Conservation (phyloP, 1,139 yeast species). For the Taphrina wiesneri region DNA sequence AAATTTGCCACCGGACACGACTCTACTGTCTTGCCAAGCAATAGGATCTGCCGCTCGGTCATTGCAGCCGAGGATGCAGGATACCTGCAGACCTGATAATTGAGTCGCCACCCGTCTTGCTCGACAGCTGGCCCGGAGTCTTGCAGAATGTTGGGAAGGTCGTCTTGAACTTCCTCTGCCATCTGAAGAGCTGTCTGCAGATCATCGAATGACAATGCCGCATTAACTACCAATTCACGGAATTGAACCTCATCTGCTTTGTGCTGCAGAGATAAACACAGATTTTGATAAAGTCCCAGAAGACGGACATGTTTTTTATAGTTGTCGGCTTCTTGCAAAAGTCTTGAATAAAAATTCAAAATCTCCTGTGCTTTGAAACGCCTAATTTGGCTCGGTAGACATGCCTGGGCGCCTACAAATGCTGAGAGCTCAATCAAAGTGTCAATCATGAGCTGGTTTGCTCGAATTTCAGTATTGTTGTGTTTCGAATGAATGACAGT, state of each 20-base stretch:
- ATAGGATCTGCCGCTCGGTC: neutral
- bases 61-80: neutral
- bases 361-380: neutral
- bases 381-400: slow-evolving; percentile 12
- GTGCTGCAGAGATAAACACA: neutral
- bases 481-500: slow-evolving; percentile 23
- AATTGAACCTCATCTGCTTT: neutral
- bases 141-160: neutral
- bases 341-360: neutral
- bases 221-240: slow-evolving; percentile 20
- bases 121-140: neutral
- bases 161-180: slow-evolving; percentile 9
- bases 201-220: slow-evolving; percentile 25
- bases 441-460: slow-evolving; percentile 20
- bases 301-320: slow-evolving; percentile 15
- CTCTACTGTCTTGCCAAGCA: slow-evolving; percentile 7
- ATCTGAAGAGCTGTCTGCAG: slow-evolving; percentile 4
- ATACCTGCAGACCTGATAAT: slow-evolving; percentile 25
- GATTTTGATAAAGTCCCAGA: slow-evolving; percentile 17
- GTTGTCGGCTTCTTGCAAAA: slow-evolving; percentile 5
- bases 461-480: neutral
- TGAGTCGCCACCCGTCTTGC: slow-evolving; percentile 16
- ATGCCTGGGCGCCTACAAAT: neutral
- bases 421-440: slow-evolving; percentile 20
- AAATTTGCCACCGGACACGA: slow-evolving; percentile 9